Percentiles rank a stretch among this genome's conserved stretches.
These are phyloP conservation scores for Verticillium isaacii DNA, from an alignment of 2,329 filamentous ascomycete genomes.

Conservation along the genomic window DNA sequence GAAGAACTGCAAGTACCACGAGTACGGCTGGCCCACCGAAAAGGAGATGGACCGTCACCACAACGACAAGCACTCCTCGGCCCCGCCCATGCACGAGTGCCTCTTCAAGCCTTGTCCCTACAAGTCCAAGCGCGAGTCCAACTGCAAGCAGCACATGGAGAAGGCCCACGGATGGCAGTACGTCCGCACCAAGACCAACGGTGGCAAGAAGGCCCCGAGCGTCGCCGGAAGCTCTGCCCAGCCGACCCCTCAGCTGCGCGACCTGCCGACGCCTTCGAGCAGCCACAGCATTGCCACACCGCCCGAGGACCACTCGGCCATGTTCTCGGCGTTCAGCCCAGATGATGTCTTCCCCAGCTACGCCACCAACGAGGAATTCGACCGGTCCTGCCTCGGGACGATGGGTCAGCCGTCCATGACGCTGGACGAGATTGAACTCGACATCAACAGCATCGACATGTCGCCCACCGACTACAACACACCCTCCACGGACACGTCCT, in stretches of 20 bases:
- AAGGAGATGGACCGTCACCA: constrained; percentile 95
- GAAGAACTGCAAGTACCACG: constrained; percentile 80
- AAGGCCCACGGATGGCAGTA: constrained; percentile 92
- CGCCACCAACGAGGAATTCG: constrained; percentile 41
- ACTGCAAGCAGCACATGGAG: constrained; percentile 99
- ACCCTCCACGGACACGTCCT: constrained; percentile 35
- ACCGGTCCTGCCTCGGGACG: constrained; percentile 20
- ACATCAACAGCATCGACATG: constrained; percentile 30
- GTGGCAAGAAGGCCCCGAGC: constrained; percentile 49
- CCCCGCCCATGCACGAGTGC: constrained; percentile 80
- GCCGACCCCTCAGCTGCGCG: constrained; percentile 55
- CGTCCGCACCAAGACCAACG: constrained; percentile 86
- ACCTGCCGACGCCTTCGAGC: constrained; percentile 58
- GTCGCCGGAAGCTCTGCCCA: constrained; percentile 43
- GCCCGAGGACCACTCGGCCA: constrained; percentile 39
- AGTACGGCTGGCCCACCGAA: constrained; percentile 91
- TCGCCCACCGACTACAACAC: constrained; percentile 46
- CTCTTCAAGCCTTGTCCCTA: constrained; percentile 81
- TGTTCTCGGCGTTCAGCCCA: constrained; percentile 16
- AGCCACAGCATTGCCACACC: constrained; percentile 56
- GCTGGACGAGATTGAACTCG: constrained; percentile 31
- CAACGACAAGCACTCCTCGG: constrained; percentile 88
- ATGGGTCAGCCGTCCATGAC: constrained; percentile 23
- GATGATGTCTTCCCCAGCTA: constrained; percentile 45
- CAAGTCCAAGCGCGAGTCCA: constrained; percentile 91